A percentile compares a stretch with the other conserved stretches of the same genome.
These are phyloP conservation scores for Paecilomyces variotii DNA, from an alignment of 2,329 filamentous ascomycete species.

Conservation along the genomic window DNA sequence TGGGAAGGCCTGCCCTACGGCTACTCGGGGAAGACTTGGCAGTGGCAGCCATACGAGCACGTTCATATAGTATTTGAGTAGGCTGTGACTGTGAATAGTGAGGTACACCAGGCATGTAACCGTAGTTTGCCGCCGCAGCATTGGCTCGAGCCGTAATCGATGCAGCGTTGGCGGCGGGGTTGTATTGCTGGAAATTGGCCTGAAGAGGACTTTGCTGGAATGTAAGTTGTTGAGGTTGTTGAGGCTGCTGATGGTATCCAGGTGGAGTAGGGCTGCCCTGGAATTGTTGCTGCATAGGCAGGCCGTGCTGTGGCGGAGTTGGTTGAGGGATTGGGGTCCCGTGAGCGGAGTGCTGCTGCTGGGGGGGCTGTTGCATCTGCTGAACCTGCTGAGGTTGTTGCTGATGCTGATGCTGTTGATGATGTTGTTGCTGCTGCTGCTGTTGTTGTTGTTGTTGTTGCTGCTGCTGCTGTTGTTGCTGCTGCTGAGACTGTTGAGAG, in stretches of 20 bases:
- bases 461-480: conserved; percentile 21
- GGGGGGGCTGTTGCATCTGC: neutral
- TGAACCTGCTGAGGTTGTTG: conserved; percentile 18
- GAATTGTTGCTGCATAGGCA: conserved; percentile 21
- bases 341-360: conserved; percentile 19
- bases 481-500: conserved; percentile 26
- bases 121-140: conserved; percentile 30
- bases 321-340: conserved; percentile 28
- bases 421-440: conserved; percentile 15
- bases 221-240: conserved; percentile 21
- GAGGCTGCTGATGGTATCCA: conserved; percentile 26
- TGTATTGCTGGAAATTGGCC: conserved; percentile 35
- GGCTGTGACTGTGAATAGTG: conserved; percentile 41
- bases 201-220: conserved; percentile 36
- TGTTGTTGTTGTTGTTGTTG: conserved; percentile 18
- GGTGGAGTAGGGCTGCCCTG: conserved; percentile 29
- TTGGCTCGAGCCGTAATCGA: conserved; percentile 21
- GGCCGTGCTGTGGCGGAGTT: conserved; percentile 11
- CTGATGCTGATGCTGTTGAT: conserved; percentile 14
- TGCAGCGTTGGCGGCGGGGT: conserved; percentile 22
- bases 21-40: conserved; percentile 47
- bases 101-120: conserved; percentile 39
- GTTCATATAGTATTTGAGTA: conserved; percentile 51
- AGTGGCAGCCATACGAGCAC: conserved; percentile 48
- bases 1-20: conserved; percentile 46